Evolutionary conservation across 305 asterid genomes (phyloP), one percentile per base, ranked within the genome.

Genomic region (Fraxinus ornus): DNA sequence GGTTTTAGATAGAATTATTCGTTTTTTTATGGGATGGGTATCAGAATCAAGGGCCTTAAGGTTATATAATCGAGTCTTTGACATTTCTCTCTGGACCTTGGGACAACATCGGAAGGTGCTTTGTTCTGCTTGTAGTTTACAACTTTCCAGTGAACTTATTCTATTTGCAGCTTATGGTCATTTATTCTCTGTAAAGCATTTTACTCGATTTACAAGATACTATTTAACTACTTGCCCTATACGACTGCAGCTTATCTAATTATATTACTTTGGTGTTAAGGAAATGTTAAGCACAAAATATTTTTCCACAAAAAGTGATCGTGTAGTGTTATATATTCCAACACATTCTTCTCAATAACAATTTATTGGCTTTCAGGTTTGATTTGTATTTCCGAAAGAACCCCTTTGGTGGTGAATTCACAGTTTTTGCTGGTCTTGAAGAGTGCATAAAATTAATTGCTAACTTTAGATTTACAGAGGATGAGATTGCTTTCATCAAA

Each of bases 401-500:
- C 74, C 99, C 98, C 7, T 95, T 95, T 86, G 98, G 99, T 4
- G 98, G 98, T 75, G 98, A 95, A 87, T 95, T 93, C 81, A 94
- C 99, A 2, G 89, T 94, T 68, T 95, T 94, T 93, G 98, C 99
- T 85, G 99, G 99, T 81, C 87, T 95, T 73, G 99, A 95, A 87
- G 98, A 95, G 91, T 94, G 99, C 88, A 93, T 94, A 75, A 91
- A 76, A 86, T 86, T 95, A 78, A 92, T 95, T 82, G 99, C 99
- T 33, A 94, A 93, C 85, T 95, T 94, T 78, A 90, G 33, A 79
- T 90, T 95, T 78, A 88, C 91, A 26, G 97, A 93, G 76, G 97
- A 95, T 77, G 97, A 95, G 85, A 93, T 95, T 83, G 92, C 89
- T 83, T 95, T 95, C 80, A 75, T 95, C 77, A 83, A 89, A 82